Percentiles rank a stretch among this genome's conserved stretches.
phyloP scores from a whole-genome alignment of 1,139 yeast species.

The Saccharomyces hybrid region DNA sequence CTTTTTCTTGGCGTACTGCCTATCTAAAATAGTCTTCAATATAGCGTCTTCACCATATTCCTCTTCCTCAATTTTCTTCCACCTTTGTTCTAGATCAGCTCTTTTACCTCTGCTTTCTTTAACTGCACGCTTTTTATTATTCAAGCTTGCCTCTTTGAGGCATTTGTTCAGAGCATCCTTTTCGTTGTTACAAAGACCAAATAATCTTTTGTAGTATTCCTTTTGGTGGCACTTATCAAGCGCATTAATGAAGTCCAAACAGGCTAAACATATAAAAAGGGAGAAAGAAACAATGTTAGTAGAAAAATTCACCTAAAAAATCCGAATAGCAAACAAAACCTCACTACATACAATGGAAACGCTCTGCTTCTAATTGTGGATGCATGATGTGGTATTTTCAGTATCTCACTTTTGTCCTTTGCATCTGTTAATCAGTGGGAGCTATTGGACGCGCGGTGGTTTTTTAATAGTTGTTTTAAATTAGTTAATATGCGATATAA shows the following conservation, averaged over 20 bases:
- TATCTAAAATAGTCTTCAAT: conserved; percentile 57
- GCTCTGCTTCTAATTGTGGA: conserved; percentile 38
- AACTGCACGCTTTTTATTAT: conserved; percentile 58
- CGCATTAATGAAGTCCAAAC: conserved; percentile 77
- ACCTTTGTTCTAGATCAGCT: conserved; percentile 45
- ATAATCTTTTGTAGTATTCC: conserved; percentile 62
- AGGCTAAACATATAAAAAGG: conserved; percentile 36
- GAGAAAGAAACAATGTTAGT: conserved; percentile 5
- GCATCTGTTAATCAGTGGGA: not conserved
- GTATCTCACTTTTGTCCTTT: not conserved
- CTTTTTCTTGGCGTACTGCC: conserved; percentile 26
- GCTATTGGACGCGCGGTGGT: not conserved
- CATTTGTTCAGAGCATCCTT: conserved; percentile 75
- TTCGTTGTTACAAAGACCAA: conserved; percentile 80
- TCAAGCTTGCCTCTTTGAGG: conserved; percentile 67
- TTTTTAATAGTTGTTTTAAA: not conserved
- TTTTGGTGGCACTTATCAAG: conserved; percentile 81
- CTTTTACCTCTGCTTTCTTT: conserved; percentile 50
- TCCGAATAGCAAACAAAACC: not conserved
- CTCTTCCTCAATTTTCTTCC: conserved; percentile 64
- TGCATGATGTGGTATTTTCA: conserved; percentile 29
- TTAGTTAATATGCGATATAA: not conserved
- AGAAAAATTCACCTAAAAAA: not conserved
- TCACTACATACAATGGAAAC: conserved; percentile 34
- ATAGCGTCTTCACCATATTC: conserved; percentile 71